A percentile compares a stretch with the other conserved stretches of the same genome.
phyloP scores from a whole-genome alignment of 352 stramenopile species.

The Globisporangium emineosum region DNA sequence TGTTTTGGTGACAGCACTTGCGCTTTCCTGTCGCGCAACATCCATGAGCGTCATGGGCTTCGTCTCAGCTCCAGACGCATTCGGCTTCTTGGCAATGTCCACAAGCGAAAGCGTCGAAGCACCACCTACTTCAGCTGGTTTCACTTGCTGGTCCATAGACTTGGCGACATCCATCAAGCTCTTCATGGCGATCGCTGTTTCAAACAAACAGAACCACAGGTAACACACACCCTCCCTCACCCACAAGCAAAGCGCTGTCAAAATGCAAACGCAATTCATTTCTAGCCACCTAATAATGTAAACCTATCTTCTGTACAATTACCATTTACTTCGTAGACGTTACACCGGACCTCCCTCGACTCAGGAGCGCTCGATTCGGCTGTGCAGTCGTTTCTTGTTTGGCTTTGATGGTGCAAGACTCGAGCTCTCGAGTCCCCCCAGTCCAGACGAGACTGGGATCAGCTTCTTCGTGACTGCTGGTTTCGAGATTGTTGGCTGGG shows the following conservation, averaged over 20 bases:
- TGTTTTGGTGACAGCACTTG: constrained; percentile 3
- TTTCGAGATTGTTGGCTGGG: background rate
- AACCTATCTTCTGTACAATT: constrained; percentile 11
- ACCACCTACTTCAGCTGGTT: background rate
- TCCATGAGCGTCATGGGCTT: constrained; percentile 41
- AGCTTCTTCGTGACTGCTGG: constrained; percentile 13
- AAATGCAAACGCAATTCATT: background rate
- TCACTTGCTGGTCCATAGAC: constrained; percentile 27
- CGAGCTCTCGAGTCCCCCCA: constrained; percentile 14
- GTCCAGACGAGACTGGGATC: constrained; percentile 8
- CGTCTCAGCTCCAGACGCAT: background rate
- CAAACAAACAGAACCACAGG: constrained; percentile 6
- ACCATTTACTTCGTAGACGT: constrained; percentile 13
- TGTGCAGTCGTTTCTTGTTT: constrained; percentile 38
- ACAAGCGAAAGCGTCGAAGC: constrained; percentile 25
- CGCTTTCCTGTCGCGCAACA: constrained; percentile 33
- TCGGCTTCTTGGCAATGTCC: constrained; percentile 33
- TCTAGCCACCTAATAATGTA: background rate
- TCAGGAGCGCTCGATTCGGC: constrained; percentile 17
- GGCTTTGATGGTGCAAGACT: constrained; percentile 24
- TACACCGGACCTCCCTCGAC: constrained; percentile 1
- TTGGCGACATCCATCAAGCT: constrained; percentile 56
- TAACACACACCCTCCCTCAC: background rate
- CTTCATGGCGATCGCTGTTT: constrained; percentile 5
- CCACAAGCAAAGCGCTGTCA: background rate